Evolutionary conservation across 345 rosid species (phyloP).

Genomic region (Trapa incisa): DNA sequence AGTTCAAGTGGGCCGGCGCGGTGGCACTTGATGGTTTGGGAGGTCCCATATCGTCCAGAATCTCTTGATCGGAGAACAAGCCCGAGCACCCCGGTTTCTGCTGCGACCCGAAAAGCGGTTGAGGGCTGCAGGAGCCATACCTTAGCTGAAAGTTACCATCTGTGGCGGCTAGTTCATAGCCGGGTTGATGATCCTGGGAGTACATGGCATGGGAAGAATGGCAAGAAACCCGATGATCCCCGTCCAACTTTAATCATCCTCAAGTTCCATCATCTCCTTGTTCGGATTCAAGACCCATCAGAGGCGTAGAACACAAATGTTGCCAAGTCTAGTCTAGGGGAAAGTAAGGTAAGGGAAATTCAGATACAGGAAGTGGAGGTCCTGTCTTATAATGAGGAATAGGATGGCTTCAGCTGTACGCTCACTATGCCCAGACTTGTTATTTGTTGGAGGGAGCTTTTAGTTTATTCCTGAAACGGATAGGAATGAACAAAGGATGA

Average conservation of each 20-base stretch:
- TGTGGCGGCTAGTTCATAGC: slow-evolving; percentile 12
- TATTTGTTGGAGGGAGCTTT: too few species aligned
- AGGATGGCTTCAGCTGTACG: too few species aligned
- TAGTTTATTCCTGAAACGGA: too few species aligned
- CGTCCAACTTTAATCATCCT: background rate
- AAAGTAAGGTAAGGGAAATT: too few species aligned
- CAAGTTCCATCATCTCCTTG: too few species aligned
- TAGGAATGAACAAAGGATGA: too few species aligned
- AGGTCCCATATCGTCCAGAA: slow-evolving; percentile 11
- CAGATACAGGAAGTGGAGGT: too few species aligned
- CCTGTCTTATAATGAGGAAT: too few species aligned
- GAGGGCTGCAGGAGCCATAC: background rate
- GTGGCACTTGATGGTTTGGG: slow-evolving; percentile 20
- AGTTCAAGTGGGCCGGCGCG: slow-evolving; percentile 27
- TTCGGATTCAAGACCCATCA: too few species aligned
- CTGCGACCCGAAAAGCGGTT: slow-evolving; percentile 6
- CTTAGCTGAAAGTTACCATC: slow-evolving; percentile 16
- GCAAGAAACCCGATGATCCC: background rate
- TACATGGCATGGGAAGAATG: slow-evolving; percentile 20
- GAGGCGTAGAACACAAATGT: too few species aligned
- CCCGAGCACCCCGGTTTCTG: slow-evolving; percentile 15
- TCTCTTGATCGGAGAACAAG: slow-evolving; percentile 2
- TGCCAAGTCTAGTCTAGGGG: too few species aligned
- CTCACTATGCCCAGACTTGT: too few species aligned
- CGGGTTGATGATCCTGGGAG: slow-evolving; percentile 16